These are phyloP conservation scores for Nigrograna mackinnonii DNA, from an alignment of 2,329 filamentous ascomycete genomes.

Conservation along the genomic window DNA sequence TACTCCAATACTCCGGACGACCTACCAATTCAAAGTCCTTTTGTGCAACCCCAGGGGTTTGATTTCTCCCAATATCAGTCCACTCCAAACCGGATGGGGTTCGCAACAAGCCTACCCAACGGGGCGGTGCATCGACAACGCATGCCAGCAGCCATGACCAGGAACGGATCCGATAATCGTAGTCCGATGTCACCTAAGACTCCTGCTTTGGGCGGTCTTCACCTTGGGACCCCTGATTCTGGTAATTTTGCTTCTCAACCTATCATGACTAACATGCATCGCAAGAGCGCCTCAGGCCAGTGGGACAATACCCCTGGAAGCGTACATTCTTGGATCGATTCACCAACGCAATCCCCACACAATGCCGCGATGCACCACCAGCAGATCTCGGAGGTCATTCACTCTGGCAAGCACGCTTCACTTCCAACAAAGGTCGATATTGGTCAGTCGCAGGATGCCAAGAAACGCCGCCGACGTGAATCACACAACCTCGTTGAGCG, in stretches of 20 bases:
- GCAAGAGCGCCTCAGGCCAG: conserved; percentile 81
- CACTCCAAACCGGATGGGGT: conserved; percentile 59
- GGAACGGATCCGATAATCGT: conserved; percentile 67
- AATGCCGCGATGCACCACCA: conserved; percentile 68
- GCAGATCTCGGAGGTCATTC: conserved; percentile 86
- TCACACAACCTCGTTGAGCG: conserved; percentile 97
- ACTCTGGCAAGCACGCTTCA: conserved; percentile 80
- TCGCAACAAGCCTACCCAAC: conserved; percentile 33
- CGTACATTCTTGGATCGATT: conserved; percentile 83
- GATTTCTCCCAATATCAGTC: conserved; percentile 76
- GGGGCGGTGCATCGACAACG: conserved; percentile 35
- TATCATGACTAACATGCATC: conserved; percentile 68
- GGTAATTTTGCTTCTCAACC: conserved; percentile 76
- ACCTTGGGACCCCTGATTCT: conserved; percentile 72
- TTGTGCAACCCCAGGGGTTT: conserved; percentile 69
- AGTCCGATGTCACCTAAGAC: conserved; percentile 87
- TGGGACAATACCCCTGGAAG: conserved; percentile 89
- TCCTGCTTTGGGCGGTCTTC: conserved; percentile 72
- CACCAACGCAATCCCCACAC: conserved; percentile 83
- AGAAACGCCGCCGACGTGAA: conserved; percentile 86
- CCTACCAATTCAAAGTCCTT: conserved; percentile 89
- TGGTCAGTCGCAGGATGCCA: conserved; percentile 84
- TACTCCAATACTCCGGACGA: conserved; percentile 93
- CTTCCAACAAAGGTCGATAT: conserved; percentile 81
- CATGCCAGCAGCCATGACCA: conserved; percentile 55